These are phyloP conservation scores for Albizia julibrissin DNA, from an alignment of 306 rosid genomes.

Conservation along the genomic window DNA sequence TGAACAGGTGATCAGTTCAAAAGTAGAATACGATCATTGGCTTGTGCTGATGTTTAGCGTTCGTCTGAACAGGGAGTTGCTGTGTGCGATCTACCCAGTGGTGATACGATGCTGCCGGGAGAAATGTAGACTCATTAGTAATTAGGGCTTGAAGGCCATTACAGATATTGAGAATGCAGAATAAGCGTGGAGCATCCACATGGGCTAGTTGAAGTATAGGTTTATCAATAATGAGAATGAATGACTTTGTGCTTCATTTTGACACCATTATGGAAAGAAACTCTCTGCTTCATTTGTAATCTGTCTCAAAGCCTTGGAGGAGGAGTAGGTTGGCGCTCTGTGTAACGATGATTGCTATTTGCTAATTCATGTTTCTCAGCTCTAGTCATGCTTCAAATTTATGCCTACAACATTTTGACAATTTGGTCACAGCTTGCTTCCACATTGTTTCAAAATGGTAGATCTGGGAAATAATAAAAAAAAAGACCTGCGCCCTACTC, in stretches of 20 bases:
- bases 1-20: neutral
- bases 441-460: no score
- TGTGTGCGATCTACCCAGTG: slow-evolving; percentile 90
- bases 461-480: no score
- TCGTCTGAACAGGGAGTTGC: slow-evolving; percentile 64
- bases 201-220: neutral
- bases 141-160: slow-evolving; percentile 5
- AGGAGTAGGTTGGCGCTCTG: neutral
- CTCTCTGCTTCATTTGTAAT: neutral
- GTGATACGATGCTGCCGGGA: slow-evolving; percentile 98
- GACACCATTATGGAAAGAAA: neutral
- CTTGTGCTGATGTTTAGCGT: neutral
- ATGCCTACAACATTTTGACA: no score
- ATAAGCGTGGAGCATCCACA: slow-evolving; percentile 22
- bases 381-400: neutral
- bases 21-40: neutral
- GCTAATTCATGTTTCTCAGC: neutral
- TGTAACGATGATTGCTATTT: neutral
- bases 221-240: slow-evolving; percentile 15
- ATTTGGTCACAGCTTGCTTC: no score
- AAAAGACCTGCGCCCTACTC: no score
- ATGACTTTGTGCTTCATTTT: neutral
- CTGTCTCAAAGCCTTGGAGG: neutral
- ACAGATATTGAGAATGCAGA: slow-evolving; percentile 31
- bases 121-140: slow-evolving; percentile 61